phyloP scores from a whole-genome alignment of 139 green algal genomes.

The Astrephomene gubernaculifera region DNA sequence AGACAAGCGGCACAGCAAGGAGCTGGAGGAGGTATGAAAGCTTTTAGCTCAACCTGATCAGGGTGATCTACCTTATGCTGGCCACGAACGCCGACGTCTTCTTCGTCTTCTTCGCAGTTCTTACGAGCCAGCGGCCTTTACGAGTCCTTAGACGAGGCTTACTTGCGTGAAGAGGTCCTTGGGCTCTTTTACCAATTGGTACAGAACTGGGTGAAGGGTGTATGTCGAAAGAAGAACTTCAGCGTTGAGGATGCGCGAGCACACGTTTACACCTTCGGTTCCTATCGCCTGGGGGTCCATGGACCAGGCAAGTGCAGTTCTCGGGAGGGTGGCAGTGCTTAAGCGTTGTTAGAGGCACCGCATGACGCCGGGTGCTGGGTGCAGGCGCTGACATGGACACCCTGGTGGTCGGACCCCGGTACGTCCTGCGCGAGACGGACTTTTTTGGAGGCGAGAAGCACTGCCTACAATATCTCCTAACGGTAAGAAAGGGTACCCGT shows the following conservation, averaged over 20 bases:
- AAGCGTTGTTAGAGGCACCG: too few relatives aligned
- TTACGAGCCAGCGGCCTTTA: constrained; percentile 67
- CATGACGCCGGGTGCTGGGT: too few relatives aligned
- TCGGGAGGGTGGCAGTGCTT: too few relatives aligned
- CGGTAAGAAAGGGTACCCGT: constrained; percentile 54
- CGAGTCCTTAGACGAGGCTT: constrained; percentile 66
- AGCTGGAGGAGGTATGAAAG: constrained; percentile 59
- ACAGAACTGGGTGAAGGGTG: constrained; percentile 76
- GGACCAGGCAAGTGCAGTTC: constrained; percentile 83
- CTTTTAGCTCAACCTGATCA: not conserved
- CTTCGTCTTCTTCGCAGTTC: constrained; percentile 53
- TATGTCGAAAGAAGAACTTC: constrained; percentile 61
- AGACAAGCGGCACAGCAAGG: constrained; percentile 57
- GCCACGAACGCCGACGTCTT: too few relatives aligned
- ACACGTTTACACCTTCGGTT: constrained; percentile 95
- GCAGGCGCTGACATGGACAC: constrained; percentile 97
- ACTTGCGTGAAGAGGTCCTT: constrained; percentile 75
- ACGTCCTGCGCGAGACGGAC: constrained; percentile 81
- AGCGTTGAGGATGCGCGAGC: constrained; percentile 79
- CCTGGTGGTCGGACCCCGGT: constrained; percentile 90
- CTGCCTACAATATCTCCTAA: constrained; percentile 74
- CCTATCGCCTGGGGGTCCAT: constrained; percentile 95
- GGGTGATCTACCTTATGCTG: not conserved
- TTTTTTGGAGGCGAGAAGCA: constrained; percentile 91
- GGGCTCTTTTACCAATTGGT: constrained; percentile 69